Percentiles rank a stretch among this genome's conserved stretches.
Evolutionary conservation across 306 rosid species (phyloP).

Genomic region (Sesbania bispinosa): DNA sequence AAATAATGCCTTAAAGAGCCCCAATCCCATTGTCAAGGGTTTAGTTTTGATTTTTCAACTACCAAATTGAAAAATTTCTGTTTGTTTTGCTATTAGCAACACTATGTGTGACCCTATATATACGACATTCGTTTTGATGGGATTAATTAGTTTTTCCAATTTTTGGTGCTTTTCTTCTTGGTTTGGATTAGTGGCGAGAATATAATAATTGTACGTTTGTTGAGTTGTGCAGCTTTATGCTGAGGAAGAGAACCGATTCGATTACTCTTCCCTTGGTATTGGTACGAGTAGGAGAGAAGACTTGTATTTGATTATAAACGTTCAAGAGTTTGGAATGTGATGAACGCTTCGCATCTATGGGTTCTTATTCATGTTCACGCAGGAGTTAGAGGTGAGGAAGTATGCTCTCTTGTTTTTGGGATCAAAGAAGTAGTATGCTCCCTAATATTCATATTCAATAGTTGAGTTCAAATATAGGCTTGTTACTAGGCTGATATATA

Average conservation of each 20-base stretch:
- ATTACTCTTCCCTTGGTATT: slow-evolving; percentile 29
- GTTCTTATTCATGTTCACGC: too few relatives aligned
- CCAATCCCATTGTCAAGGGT: slow-evolving; percentile 77
- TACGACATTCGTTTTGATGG: background rate
- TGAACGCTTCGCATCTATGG: too few relatives aligned
- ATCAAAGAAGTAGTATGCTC: too few relatives aligned
- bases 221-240: background rate
- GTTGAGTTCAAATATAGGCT: too few relatives aligned
- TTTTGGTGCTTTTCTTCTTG: slow-evolving; percentile 36
- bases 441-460: too few relatives aligned
- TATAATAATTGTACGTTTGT: slow-evolving; percentile 8
- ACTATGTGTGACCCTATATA: too few relatives aligned
- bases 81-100: too few relatives aligned
- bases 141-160: background rate
- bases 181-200: slow-evolving; percentile 7
- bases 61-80: too few relatives aligned
- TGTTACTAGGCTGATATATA: too few relatives aligned
- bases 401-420: too few relatives aligned
- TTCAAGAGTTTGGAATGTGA: background rate
- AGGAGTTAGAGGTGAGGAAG: too few relatives aligned
- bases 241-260: slow-evolving; percentile 24
- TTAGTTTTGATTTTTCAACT: too few relatives aligned
- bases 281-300: background rate
- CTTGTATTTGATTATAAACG: background rate
- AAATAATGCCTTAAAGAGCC: slow-evolving; percentile 30